A percentile compares a stretch with the other conserved stretches of the same genome.
Evolutionary conservation across 2,329 filamentous ascomycete genomes (phyloP).

Genomic region (Fusarium sp.): DNA sequence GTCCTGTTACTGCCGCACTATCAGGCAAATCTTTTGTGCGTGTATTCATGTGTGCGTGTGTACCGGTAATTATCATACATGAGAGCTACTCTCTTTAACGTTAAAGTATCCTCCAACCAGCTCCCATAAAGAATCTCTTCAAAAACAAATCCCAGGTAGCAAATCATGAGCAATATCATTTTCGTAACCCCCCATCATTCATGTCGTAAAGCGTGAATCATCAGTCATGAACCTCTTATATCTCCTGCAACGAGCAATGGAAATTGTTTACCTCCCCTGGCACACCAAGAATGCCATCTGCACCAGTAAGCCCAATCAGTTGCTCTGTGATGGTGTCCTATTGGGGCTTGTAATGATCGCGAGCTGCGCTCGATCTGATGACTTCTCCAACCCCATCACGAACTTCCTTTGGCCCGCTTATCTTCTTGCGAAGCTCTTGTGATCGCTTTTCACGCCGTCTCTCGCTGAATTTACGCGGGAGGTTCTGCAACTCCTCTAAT

Average conservation of each 20-base stretch:
- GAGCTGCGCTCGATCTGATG: slow-evolving; percentile 53
- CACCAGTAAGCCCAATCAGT: not conserved
- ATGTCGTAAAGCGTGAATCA: slow-evolving; percentile 41
- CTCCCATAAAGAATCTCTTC: slow-evolving; percentile 14
- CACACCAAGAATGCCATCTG: not conserved
- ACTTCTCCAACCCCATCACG: slow-evolving; percentile 68
- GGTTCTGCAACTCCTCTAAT: slow-evolving; percentile 61
- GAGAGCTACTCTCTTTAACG: slow-evolving; percentile 21
- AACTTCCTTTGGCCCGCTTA: slow-evolving; percentile 67
- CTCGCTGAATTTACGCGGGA: slow-evolving; percentile 66
- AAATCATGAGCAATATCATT: slow-evolving; percentile 27
- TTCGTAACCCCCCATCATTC: slow-evolving; percentile 31
- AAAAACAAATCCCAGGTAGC: slow-evolving; percentile 28
- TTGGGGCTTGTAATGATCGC: slow-evolving; percentile 28
- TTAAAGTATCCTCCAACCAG: slow-evolving; percentile 25
- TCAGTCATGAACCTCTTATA: slow-evolving; percentile 37
- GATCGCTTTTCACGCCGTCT: slow-evolving; percentile 66
- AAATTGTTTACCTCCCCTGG: not conserved
- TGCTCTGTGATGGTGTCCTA: not conserved
- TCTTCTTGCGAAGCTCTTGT: slow-evolving; percentile 66
- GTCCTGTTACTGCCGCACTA: slow-evolving; percentile 3
- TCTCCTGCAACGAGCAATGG: not conserved
- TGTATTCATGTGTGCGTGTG: not conserved
- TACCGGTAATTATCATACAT: slow-evolving; percentile 30
- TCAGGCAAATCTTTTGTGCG: slow-evolving; percentile 23